Evolutionary conservation across 1,284 basidiomycete species (phyloP), one percentile per base, ranked within the genome.

Genomic region (Cutaneotrichosporon mucoides): DNA sequence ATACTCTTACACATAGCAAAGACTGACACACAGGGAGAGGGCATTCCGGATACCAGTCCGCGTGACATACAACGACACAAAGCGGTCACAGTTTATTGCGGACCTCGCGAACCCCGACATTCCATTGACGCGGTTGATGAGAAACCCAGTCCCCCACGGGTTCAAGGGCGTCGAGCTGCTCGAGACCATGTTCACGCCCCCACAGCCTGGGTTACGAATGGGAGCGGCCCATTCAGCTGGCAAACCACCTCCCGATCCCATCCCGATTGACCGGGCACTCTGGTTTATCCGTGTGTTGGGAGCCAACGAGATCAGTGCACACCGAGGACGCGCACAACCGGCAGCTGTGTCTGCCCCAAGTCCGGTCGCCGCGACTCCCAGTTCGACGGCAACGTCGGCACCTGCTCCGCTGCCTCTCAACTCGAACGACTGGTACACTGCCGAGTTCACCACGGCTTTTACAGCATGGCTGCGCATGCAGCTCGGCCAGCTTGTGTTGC

Each of bases 211-310:
- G 45, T 33, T 35, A 24, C 45, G 45, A 10, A 16, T 24, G 8
- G 45, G 45, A 16, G 37, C 49, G 6, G 53, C 56, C 16, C 48
- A 45, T 5, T 57, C 59, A 0, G 53, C 57, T 5, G 40, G 59
- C 3, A 61, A 60, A 16, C 45, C 60, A 6, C 63, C 63, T 6
- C 81, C 82, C 0, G 85, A 90, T 42, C 84, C 87, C 50, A 91
- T 99, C 37, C 87, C 89, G 1, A 85, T 94, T 45, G 83, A 87
- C 1, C 82, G 96, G 35, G 96, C 96, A 0, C 83, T 96, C 3
- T 99, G 96, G 96, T 93, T 96, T 74, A 84, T 98, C 36, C 84
- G 93, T 11, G 90, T 94, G 1, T 86, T 95, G 56, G 96, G 95
- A n/a, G 90, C 89, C 1, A 93, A 92, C 68, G 95, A 99, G 76